phyloP scores from a whole-genome alignment of 176 grass and related monocot genomes.

The Leersia perrieri region DNA sequence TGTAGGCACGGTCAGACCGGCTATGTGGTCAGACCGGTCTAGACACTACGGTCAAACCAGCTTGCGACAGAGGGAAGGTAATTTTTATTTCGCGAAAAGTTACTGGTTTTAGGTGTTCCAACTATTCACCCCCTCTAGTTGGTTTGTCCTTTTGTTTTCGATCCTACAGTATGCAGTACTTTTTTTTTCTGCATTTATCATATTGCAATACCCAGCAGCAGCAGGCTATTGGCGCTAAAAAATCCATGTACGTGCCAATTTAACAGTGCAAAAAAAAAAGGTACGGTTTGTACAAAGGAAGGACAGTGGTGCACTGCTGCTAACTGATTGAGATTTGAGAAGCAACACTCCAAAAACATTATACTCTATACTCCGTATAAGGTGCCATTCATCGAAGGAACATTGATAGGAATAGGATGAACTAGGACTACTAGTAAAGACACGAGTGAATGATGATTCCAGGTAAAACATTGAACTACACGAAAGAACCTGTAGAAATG shows the following conservation, averaged over 20 bases:
- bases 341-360: background rate
- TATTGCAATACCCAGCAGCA: background rate
- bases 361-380: no score
- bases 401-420: background rate
- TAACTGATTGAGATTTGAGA: background rate
- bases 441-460: background rate
- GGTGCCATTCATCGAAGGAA: background rate
- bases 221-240: background rate
- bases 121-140: no score
- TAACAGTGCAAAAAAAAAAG: constrained; percentile 3
- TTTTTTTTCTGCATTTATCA: background rate
- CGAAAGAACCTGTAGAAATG: background rate
- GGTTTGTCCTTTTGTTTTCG: no score
- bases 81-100: no score
- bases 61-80: no score
- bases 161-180: no score
- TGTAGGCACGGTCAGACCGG: no score
- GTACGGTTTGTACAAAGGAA: background rate
- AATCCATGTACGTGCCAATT: background rate
- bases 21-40: no score
- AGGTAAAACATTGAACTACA: background rate
- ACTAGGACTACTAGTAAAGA: background rate
- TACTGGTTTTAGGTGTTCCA: no score
- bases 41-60: no score
- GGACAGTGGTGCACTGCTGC: background rate